phyloP scores from a whole-genome alignment of 2,329 filamentous ascomycete species.

The Dactylellina drechsleri region DNA sequence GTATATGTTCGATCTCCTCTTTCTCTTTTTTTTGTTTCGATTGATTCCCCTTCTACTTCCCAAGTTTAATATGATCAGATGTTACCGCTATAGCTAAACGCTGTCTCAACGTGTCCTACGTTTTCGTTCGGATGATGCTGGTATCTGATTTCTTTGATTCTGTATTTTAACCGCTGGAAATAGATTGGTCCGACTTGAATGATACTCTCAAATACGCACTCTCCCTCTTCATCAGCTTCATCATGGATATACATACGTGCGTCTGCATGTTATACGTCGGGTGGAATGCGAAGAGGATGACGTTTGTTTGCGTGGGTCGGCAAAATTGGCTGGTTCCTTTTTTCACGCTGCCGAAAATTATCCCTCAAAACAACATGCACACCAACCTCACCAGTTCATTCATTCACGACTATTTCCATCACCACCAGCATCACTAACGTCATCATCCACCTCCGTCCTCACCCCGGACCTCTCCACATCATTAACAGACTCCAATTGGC shows the following conservation, averaged over 20 bases:
- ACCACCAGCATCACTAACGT: not conserved
- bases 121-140: not conserved
- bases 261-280: not conserved
- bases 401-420: not conserved
- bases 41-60: slow-evolving; percentile 1
- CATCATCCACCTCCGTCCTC: slow-evolving; percentile 4
- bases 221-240: not conserved
- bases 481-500: slow-evolving; percentile 17
- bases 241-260: not conserved
- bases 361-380: slow-evolving; percentile 41
- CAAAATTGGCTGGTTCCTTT: slow-evolving; percentile 8
- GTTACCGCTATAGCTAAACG: not conserved
- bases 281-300: slow-evolving; percentile 15
- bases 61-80: slow-evolving; percentile 8
- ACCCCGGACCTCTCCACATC: not conserved
- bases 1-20: not conserved
- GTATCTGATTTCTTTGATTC: slow-evolving; percentile 16
- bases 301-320: slow-evolving; percentile 29
- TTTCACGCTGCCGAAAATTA: slow-evolving; percentile 50
- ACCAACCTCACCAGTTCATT: slow-evolving; percentile 15
- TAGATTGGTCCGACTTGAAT: slow-evolving; percentile 19
- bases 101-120: not conserved
- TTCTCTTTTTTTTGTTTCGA: not conserved
- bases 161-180: slow-evolving; percentile 26
- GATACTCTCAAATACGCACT: not conserved